Evolutionary conservation across 352 stramenopile genomes (phyloP), one percentile per base, ranked within the genome.

Genomic region (Detonula confervacea): DNA sequence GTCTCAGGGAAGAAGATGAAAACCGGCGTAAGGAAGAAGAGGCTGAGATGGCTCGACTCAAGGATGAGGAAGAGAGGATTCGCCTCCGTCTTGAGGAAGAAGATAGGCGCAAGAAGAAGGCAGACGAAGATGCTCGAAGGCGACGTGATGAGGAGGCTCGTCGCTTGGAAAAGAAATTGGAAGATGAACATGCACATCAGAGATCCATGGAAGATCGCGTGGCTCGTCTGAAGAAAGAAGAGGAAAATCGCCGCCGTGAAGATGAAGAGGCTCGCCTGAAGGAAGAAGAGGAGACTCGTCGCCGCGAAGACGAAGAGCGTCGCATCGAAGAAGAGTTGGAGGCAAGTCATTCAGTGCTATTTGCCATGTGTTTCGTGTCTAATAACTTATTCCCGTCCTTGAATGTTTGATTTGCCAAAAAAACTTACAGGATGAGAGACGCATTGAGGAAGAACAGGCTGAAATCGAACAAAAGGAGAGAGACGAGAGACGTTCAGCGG

Each of bases 341-440:
- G n/a, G n/a, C n/a, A n/a, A n/a, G n/a, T n/a, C n/a, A n/a, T n/a
- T n/a, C n/a, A n/a, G n/a, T n/a, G n/a, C n/a, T n/a, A n/a, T n/a
- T n/a, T n/a, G n/a, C n/a, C n/a, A n/a, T n/a, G n/a, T n/a, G n/a
- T n/a, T n/a, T n/a, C n/a, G n/a, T n/a, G n/a, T n/a, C n/a, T n/a
- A n/a, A n/a, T n/a, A 16, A 42, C 25, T 29, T 57, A n/a, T 57
- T 30, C 24, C 64, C 11, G 14, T 20, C 8, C 52, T 27, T 25
- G 11, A 2, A 67, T 49, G 47, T 29, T 24, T 68, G 12, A 44
- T 12, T 49, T 55, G 42, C 3, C 47, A 29, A 44, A 24, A 39
- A 24, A 16, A 12, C 20, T 62, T 30, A 6, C 71, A 80, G 73
- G 35, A 72, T 37, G 56, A 72, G 35, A 67, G 67, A 49, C 73